Conservation (phyloP, 2,329 filamentous ascomycete species). For the Daldinia sp. region DNA sequence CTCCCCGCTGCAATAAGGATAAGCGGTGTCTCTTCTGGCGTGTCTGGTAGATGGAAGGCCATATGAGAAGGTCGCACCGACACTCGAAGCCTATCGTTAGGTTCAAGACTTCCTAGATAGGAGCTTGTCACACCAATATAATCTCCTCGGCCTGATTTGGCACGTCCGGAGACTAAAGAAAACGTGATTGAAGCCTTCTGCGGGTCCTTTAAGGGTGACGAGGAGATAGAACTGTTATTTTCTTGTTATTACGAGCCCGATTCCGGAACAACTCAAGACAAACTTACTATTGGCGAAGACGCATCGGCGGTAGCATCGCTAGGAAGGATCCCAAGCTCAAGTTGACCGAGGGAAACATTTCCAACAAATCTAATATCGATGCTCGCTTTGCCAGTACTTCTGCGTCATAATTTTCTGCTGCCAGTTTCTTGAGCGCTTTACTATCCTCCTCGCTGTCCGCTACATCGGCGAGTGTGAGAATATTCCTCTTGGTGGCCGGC, state of each 20-base stretch:
- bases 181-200: slow-evolving; percentile 25
- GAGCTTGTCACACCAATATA: slow-evolving; percentile 30
- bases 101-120: slow-evolving; percentile 23
- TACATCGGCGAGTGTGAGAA: slow-evolving; percentile 62
- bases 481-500: slow-evolving; percentile 56
- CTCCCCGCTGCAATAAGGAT: slow-evolving; percentile 53
- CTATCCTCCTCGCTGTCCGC: slow-evolving; percentile 59
- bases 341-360: slow-evolving; percentile 56
- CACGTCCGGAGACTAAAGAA: slow-evolving; percentile 22
- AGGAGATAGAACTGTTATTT: slow-evolving; percentile 29
- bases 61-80: slow-evolving; percentile 28
- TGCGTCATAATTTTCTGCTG: slow-evolving; percentile 37
- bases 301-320: slow-evolving; percentile 72
- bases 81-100: slow-evolving; percentile 23
- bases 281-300: slow-evolving; percentile 66
- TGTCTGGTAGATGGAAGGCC: slow-evolving; percentile 28
- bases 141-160: slow-evolving; percentile 22
- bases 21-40: slow-evolving; percentile 44
- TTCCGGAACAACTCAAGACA: not conserved
- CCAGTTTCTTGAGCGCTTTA: slow-evolving; percentile 52
- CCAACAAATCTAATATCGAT: slow-evolving; percentile 52
- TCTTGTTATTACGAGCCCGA: not conserved
- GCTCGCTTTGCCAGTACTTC: slow-evolving; percentile 61
- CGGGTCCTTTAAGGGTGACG: slow-evolving; percentile 28
- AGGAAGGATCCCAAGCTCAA: slow-evolving; percentile 57